Evolutionary conservation across 306 rosid genomes (phyloP), one percentile per base, ranked within the genome.

Genomic region (Ormosia emarginata): DNA sequence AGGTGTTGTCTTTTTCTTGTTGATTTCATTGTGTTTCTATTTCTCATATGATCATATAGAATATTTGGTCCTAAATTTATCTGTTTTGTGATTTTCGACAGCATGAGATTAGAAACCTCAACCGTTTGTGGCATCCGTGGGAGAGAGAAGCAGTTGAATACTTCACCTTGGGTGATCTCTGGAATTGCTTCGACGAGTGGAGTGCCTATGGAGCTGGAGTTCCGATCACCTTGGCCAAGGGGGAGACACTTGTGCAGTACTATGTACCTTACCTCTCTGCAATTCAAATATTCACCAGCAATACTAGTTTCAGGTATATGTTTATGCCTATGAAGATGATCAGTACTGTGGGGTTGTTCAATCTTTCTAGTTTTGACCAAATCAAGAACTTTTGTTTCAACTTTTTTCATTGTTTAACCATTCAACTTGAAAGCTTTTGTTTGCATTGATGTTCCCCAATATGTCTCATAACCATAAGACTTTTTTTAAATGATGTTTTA

Each of bases 211-310:
- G 99, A 5, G 93, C 98, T 13, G 98, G 97, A 79, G 99, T 96
- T 57, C 94, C 94, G 0, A 87, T 96, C 58, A 47, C 83, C 69
- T 75, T 93, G 73, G 77, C 74, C 90, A 78, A 85, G 78, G 94
- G 90, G n/a, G 97, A 96, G 7, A 90, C 91, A 8, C 94, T 96
- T 61, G 93, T 91, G 36, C 99, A 96, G 83, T 96, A 92, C 84
- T 96, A 93, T 74, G 99, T 93, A 3, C 99, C 99, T 68, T 96
- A 96, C 79, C 99, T 96, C 84, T 96, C 99, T 33, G 99, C 92
- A 29, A 91, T 96, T 75, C 98, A 96, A 85, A 91, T 93, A 49
- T 93, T 85, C 91, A 93, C 97, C 14, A 88, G 97, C 92, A 87
- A 86, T 61, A 56, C 50, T 15, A 47, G 67, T 85, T 81, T 89